Evolutionary conservation across 352 stramenopile genomes (phyloP).

Genomic region (Phytophthora ramorum): DNA sequence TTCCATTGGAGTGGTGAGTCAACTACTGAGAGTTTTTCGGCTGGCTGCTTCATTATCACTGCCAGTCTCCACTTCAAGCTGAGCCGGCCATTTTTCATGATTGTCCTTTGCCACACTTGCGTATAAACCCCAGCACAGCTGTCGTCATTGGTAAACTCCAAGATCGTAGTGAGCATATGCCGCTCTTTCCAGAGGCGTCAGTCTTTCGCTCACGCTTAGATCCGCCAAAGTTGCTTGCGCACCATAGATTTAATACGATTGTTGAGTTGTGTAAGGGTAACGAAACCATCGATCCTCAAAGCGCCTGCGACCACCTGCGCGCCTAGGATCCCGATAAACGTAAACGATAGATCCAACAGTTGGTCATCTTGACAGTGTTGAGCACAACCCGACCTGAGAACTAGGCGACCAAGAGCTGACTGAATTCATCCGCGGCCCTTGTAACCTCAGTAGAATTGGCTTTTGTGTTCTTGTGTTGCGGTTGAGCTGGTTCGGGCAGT

Average conservation of each 20-base stretch:
- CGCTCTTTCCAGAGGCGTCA: constrained; percentile 35
- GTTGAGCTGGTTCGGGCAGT: neutral
- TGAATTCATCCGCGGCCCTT: constrained; percentile 25
- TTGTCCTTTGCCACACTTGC: constrained; percentile 27
- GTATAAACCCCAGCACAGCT: neutral
- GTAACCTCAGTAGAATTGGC: constrained; percentile 8
- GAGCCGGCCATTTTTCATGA: constrained; percentile 15
- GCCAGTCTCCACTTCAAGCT: constrained; percentile 38
- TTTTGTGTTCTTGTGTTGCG: neutral
- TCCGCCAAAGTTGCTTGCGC: constrained; percentile 27
- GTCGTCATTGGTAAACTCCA: constrained; percentile 9
- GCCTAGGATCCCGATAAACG: constrained; percentile 41
- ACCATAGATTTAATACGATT: constrained; percentile 45
- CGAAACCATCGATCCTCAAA: constrained; percentile 39
- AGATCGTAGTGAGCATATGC: constrained; percentile 15
- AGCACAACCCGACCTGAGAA: constrained; percentile 33
- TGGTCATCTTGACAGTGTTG: constrained; percentile 39
- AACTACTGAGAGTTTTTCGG: neutral
- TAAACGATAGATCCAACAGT: constrained; percentile 53
- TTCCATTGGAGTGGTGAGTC: constrained; percentile 18
- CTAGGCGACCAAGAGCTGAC: constrained; percentile 18
- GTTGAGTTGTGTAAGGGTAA: constrained; percentile 45
- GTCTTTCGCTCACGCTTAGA: constrained; percentile 28
- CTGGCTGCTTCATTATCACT: constrained; percentile 6
- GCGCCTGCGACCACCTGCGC: constrained; percentile 44